A percentile compares a stretch with the other conserved stretches of the same genome.
These are phyloP conservation scores for Penicillium longicatenatum DNA, from an alignment of 495 filamentous ascomycete species.

Conservation along the genomic window DNA sequence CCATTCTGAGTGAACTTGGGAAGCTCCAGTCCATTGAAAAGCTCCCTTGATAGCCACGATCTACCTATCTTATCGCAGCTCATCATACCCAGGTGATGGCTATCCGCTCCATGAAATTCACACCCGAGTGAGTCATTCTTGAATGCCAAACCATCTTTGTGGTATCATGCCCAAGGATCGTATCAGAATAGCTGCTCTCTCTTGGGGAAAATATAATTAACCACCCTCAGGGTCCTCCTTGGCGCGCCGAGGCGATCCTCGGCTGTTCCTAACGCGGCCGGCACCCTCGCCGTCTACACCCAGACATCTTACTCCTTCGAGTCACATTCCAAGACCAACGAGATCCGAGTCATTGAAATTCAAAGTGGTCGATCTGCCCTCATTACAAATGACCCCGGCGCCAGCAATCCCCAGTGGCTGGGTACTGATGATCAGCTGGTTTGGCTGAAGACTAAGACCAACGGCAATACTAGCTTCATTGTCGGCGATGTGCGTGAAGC, in stretches of 20 bases:
- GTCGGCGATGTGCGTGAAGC: conserved; percentile 58
- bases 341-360: conserved; percentile 77
- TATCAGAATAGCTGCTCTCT: not conserved
- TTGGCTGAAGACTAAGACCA: conserved; percentile 64
- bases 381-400: conserved; percentile 63
- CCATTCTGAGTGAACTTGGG: not conserved
- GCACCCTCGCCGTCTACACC: conserved; percentile 70
- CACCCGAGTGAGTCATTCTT: conserved; percentile 56
- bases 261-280: conserved; percentile 72
- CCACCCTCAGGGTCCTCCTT: conserved; percentile 62
- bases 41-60: not conserved
- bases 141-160: not conserved
- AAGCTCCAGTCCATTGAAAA: not conserved
- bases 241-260: conserved; percentile 78
- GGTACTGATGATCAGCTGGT: conserved; percentile 62
- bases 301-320: conserved; percentile 83
- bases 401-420: conserved; percentile 77
- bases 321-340: conserved; percentile 69
- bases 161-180: too few species aligned
- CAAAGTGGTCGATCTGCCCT: conserved; percentile 64
- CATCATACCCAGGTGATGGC: conserved; percentile 50
- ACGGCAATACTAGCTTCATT: conserved; percentile 67
- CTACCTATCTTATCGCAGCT: conserved; percentile 12
- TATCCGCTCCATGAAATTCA: conserved; percentile 68
- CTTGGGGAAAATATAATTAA: not conserved